Conservation (phyloP, 129 eudicot species). For the Rutidosis leptorrhynchoides region DNA sequence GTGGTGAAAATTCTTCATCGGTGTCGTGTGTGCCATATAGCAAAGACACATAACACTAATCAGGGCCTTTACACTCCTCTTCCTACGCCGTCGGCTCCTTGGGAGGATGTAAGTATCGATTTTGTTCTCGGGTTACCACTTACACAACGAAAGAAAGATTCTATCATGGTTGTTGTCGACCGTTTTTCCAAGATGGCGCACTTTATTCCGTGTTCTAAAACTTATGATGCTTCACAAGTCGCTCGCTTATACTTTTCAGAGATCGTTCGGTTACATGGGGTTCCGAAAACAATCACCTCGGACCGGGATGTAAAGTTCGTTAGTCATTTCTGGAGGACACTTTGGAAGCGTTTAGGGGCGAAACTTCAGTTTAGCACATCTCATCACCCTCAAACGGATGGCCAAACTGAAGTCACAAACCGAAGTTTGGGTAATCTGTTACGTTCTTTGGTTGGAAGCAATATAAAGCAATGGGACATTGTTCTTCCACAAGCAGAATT, state of each 20-base stretch:
- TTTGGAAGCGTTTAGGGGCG: no score
- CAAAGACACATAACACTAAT: slow-evolving; percentile 1
- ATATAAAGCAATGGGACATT: background rate
- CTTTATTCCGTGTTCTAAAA: background rate
- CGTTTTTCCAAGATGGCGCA: slow-evolving; percentile 1
- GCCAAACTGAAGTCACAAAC: background rate
- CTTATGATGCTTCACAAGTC: slow-evolving; percentile 1
- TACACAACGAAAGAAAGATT: background rate
- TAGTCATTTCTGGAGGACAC: no score
- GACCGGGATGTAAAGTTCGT: background rate
- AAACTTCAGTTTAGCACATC: no score
- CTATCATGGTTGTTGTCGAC: slow-evolving; percentile 7
- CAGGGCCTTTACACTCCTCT: slow-evolving; percentile 8
- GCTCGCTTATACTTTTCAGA: background rate
- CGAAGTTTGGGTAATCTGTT: background rate
- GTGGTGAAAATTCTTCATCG: slow-evolving; percentile 3
- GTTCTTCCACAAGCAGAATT: background rate
- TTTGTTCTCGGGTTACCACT: background rate
- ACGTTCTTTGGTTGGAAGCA: background rate
- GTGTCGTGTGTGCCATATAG: background rate
- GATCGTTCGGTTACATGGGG: slow-evolving; percentile 6
- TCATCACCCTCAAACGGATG: no score
- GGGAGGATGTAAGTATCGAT: slow-evolving; percentile 7
- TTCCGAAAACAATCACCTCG: no score
- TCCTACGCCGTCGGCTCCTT: background rate